Base-by-base conservation (phyloP, 2,329 filamentous ascomycete species). In the Stemphylium beticola region DNA sequence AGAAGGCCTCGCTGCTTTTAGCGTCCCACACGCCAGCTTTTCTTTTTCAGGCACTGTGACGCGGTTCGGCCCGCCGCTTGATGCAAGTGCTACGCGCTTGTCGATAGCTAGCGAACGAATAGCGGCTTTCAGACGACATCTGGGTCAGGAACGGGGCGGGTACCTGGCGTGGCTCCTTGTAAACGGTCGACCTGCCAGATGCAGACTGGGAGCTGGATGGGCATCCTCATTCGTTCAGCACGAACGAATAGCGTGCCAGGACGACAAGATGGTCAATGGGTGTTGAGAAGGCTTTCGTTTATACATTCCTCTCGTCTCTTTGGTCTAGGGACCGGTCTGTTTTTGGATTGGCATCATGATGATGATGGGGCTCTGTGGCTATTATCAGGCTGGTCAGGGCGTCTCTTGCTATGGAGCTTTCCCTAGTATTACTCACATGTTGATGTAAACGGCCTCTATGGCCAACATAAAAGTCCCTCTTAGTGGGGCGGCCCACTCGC, bases 61-160 rank as follows among this genome's bases (percentile, higher is more conserved):
- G 61, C 72, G 70, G 70, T 64, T 59, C 71, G 71, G 69, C 62
- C 72, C 71, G 72, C 48, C 33, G 55, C 55, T 62, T 71, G 67
- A 71, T 67, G 61, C 59, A 49, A 55, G 49, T 57, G 55, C 48
- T 58, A 33, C 55, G 66, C 67, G 68, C 65, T 65, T 66, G 66
- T 55, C 34, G 26, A 50, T 52, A 45, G 52, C 57, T 65, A 63
- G 61, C 67, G 65, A 66, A 58, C 70, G 68, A 73, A 72, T 71
- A 47, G 64, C 62, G 53, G 55, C 55, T 42, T 58, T 49, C 48
- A 37, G 49, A 51, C 40, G 49, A 38, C 20, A 20, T 45, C 34
- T 43, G 44, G 53, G 36, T 50, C 34, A 53, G 26, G 51, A 29
- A 51, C 49, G 42, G 47, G 42, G 53, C 48, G 40, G 55, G 53